Evolutionary conservation across 768 basidiomycete species (phyloP).

Genomic region (Clavaria fumosa): DNA sequence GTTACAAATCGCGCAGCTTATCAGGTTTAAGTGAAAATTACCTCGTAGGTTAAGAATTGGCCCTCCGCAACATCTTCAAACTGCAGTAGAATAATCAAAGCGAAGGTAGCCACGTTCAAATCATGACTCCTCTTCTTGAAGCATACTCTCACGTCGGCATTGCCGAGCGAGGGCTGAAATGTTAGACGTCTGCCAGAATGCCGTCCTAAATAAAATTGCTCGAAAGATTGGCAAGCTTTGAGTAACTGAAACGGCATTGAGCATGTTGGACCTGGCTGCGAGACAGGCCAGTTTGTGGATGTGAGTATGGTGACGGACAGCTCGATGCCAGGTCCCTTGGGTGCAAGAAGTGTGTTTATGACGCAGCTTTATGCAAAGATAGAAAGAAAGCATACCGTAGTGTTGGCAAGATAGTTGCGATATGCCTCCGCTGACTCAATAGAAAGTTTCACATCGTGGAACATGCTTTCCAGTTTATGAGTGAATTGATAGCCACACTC

Average conservation of each 20-base stretch:
- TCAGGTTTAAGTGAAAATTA: conserved; percentile 19
- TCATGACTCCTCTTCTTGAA: conserved; percentile 80
- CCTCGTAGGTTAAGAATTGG: conserved; percentile 64
- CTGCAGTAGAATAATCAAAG: conserved; percentile 71
- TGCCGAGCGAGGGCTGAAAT: conserved; percentile 85
- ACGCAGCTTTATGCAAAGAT: conserved; percentile 1
- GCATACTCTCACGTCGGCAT: conserved; percentile 69
- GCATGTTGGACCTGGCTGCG: conserved; percentile 47
- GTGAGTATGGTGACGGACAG: conserved; percentile 89
- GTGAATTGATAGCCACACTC: conserved; percentile 97
- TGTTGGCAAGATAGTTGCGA: conserved; percentile 39
- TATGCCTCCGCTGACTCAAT: conserved; percentile 70
- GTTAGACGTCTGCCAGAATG: conserved; percentile 84
- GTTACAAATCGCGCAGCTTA: not conserved
- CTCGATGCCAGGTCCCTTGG: conserved; percentile 60
- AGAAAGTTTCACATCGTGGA: conserved; percentile 89
- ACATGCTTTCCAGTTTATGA: conserved; percentile 97
- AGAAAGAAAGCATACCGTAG: conserved; percentile 33
- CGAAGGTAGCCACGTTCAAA: conserved; percentile 83
- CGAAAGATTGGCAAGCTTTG: conserved; percentile 59
- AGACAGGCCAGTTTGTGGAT: conserved; percentile 91
- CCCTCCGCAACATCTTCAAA: conserved; percentile 62
- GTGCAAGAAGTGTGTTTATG: conserved; percentile 6
- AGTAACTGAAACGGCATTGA: conserved; percentile 50
- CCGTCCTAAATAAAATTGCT: conserved; percentile 76